Evolutionary conservation across 2,329 filamentous ascomycete genomes (phyloP).

Genomic region (Colletotrichum lupini): DNA sequence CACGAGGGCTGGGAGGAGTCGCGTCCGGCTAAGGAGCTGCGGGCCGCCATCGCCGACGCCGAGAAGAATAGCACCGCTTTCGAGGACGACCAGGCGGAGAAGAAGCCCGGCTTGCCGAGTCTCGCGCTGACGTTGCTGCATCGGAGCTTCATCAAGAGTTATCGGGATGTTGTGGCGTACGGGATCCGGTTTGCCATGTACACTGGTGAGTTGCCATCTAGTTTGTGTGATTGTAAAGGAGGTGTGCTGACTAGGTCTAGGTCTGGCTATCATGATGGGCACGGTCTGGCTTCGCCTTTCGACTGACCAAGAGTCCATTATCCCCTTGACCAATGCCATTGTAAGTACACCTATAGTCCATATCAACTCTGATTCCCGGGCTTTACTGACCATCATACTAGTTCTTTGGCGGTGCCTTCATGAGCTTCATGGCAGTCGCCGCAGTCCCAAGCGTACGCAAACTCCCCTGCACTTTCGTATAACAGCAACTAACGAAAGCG

Average conservation of each 20-base stretch:
- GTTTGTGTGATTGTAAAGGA: neutral
- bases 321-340: slow-evolving; percentile 85
- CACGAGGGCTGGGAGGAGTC: slow-evolving; percentile 67
- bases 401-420: slow-evolving; percentile 79
- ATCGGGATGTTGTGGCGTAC: slow-evolving; percentile 86
- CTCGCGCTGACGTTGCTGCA: slow-evolving; percentile 77
- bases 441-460: slow-evolving; percentile 74
- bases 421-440: slow-evolving; percentile 85
- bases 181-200: slow-evolving; percentile 88
- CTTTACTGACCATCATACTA: neutral
- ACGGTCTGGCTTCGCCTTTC: slow-evolving; percentile 84
- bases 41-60: slow-evolving; percentile 28
- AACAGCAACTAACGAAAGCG: neutral
- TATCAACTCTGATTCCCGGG: too few species aligned
- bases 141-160: slow-evolving; percentile 84
- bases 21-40: slow-evolving; percentile 32
- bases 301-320: slow-evolving; percentile 77
- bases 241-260: slow-evolving; percentile 52
- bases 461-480: too few species aligned
- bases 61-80: slow-evolving; percentile 39
- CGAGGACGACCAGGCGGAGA: slow-evolving; percentile 42
- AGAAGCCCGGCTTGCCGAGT: slow-evolving; percentile 56
- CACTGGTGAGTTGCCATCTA: slow-evolving; percentile 24
- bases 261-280: slow-evolving; percentile 86
- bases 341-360: neutral